Evolutionary conservation across 1,284 basidiomycete species (phyloP), one percentile per base, ranked within the genome.

Genomic region (Neotropicomus parvogracilis): DNA sequence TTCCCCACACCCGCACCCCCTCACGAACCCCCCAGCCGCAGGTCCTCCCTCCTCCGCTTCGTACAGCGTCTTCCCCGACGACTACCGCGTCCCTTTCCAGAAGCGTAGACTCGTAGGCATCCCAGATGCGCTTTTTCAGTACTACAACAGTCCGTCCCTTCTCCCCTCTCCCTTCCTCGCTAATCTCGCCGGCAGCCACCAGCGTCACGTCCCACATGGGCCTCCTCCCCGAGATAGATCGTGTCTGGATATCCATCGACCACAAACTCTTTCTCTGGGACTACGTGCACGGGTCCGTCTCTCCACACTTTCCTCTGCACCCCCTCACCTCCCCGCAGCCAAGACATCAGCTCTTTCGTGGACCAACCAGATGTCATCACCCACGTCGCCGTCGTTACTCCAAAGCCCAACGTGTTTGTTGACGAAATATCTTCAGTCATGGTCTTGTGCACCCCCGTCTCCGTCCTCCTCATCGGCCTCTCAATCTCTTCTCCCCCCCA

Each of bases 201-300:
- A 79, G 71, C 60, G 75, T 83, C 45, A 78, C 78, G 12, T 79
- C 83, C 17, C 77, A 79, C 58, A 94, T 97, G 88, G 95, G 95
- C 10, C 70, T 99, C 47, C 83, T 99, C 63, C 86, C 94, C 27
- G 91, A 95, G 59, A 91, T 99, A 54, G 91, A 93, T 58, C 80
- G 94, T 42, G 95, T 91, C 0, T 99, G 95, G 92, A 90, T 98
- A 58, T 87, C 91, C 10, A 88, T 98, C 54, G 93, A 97, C 72
- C 87, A 95, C 67, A 90, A 91, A 60, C 75, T 99, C 34, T 93
- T 97, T 63, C 74, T 99, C 24, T 99, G 97, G 97, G 92, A 98
- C 69, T 99, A 98, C 68, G 74, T 85, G 42, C 91, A 97, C 62
- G 91, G 91, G 86, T 92, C 60, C 53, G 83, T 75, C 28, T 14